These are phyloP conservation scores for Colletotrichum camelliae DNA, from an alignment of 2,329 filamentous ascomycete species.

Conservation along the genomic window DNA sequence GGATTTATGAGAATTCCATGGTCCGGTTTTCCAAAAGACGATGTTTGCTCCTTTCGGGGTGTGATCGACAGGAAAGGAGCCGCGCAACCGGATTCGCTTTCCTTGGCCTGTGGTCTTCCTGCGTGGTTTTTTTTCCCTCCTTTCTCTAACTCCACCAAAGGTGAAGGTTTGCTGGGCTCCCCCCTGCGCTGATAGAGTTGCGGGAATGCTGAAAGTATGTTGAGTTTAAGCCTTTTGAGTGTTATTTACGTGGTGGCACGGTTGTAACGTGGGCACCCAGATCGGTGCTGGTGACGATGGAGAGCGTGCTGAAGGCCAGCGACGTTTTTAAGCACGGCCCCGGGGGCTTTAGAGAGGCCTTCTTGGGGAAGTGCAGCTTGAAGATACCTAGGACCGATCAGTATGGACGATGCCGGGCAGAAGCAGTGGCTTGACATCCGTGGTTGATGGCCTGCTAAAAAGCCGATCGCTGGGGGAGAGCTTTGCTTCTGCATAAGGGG, in stretches of 20 bases:
- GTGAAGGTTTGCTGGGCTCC: not conserved
- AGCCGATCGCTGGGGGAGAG: not conserved
- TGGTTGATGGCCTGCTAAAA: constrained; percentile 8
- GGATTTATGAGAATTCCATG: constrained; percentile 17
- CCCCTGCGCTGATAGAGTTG: constrained; percentile 12
- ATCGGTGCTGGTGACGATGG: not conserved
- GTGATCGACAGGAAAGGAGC: not conserved
- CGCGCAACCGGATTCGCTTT: constrained; percentile 13
- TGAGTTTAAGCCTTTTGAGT: not conserved
- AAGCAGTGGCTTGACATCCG: not conserved
- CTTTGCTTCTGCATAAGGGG: not conserved
- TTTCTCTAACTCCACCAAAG: not conserved
- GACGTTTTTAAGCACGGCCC: not conserved
- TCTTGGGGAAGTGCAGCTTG: not conserved
- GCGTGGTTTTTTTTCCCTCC: not conserved
- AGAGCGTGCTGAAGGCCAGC: not conserved
- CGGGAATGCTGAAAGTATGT: constrained; percentile 3
- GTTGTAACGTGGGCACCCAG: not conserved
- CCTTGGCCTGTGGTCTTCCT: not conserved
- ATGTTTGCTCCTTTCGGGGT: constrained; percentile 7
- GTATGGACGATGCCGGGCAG: not conserved
- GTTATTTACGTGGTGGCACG: not conserved
- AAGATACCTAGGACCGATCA: not conserved
- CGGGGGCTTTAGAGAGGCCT: not conserved
- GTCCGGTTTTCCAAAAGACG: not conserved